Conservation (phyloP, 2,329 filamentous ascomycete species). For the Xylariaceae sp. region DNA sequence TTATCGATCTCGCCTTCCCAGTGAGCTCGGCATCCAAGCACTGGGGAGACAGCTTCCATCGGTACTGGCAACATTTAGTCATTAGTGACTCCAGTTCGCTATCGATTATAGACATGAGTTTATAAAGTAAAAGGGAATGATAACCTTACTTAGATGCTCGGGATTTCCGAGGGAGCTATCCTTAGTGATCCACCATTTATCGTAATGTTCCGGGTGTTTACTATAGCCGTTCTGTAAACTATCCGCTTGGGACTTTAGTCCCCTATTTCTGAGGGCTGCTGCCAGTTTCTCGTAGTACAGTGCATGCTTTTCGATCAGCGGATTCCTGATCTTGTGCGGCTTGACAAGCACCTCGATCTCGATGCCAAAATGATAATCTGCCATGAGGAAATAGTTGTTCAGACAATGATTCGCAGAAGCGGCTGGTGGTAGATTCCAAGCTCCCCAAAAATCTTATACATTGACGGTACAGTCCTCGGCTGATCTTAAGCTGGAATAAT, state of each 20-base stretch:
- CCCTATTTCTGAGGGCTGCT: slow-evolving; percentile 3
- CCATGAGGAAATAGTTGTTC: not conserved
- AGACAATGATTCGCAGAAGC: not conserved
- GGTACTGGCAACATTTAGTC: not conserved
- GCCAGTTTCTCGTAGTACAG: slow-evolving; percentile 6
- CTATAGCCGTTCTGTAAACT: not conserved
- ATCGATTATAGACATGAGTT: not conserved
- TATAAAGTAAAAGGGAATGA: not conserved
- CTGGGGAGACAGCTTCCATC: slow-evolving; percentile 10
- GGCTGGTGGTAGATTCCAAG: too few species aligned
- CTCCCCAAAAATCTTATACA: too few species aligned
- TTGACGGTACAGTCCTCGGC: too few species aligned
- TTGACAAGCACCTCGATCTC: slow-evolving; percentile 3
- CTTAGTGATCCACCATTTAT: slow-evolving; percentile 4
- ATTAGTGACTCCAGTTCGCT: not conserved
- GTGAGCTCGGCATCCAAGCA: not conserved
- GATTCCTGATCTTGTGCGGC: slow-evolving; percentile 3
- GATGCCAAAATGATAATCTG: not conserved
- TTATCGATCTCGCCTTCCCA: slow-evolving; percentile 2
- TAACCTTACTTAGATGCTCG: not conserved
- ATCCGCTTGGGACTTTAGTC: not conserved
- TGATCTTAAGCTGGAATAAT: too few species aligned
- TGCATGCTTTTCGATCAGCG: slow-evolving; percentile 5
- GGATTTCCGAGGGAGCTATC: slow-evolving; percentile 1
- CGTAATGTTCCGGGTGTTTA: not conserved